phyloP scores from a whole-genome alignment of 768 basidiomycete genomes.

The Lactifluus volemus region DNA sequence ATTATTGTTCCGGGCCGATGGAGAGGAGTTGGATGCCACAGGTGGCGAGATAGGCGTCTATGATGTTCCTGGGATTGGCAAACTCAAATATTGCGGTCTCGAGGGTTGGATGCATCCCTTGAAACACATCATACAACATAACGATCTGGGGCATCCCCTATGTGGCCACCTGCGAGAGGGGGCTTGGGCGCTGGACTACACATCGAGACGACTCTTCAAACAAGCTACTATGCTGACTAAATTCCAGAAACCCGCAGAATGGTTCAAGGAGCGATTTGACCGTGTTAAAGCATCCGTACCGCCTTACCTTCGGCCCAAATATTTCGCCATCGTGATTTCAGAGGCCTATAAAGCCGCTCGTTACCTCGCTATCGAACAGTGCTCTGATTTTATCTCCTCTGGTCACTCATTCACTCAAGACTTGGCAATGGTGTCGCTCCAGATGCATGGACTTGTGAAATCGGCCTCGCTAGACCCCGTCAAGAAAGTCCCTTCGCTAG shows the following conservation, averaged over 20 bases:
- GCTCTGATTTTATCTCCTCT: slow-evolving; percentile 73
- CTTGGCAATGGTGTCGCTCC: slow-evolving; percentile 74
- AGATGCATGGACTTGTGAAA: slow-evolving; percentile 86
- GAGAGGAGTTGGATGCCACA: slow-evolving; percentile 88
- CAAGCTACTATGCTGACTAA: slow-evolving; percentile 53
- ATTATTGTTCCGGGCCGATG: slow-evolving; percentile 76
- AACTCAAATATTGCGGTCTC: slow-evolving; percentile 83
- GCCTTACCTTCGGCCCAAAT: slow-evolving; percentile 89
- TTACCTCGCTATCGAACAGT: slow-evolving; percentile 74
- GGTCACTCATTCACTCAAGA: slow-evolving; percentile 89
- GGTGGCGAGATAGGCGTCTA: slow-evolving; percentile 75
- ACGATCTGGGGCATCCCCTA: slow-evolving; percentile 90
- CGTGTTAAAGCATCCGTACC: slow-evolving; percentile 65
- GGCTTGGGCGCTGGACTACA: slow-evolving; percentile 89
- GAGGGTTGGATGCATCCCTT: slow-evolving; percentile 97
- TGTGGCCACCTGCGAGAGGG: slow-evolving; percentile 84
- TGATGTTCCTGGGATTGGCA: slow-evolving; percentile 64
- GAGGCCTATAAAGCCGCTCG: slow-evolving; percentile 91
- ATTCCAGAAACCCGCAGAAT: slow-evolving; percentile 60
- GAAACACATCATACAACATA: slow-evolving; percentile 73
- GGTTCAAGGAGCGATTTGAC: slow-evolving; percentile 87
- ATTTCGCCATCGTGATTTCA: slow-evolving; percentile 86
- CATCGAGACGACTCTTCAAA: slow-evolving; percentile 58
- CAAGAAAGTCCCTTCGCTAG: slow-evolving; percentile 67
- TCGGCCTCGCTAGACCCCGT: slow-evolving; percentile 83